phyloP scores from a whole-genome alignment of 2,329 filamentous ascomycete species.

The Penicillium sp. region DNA sequence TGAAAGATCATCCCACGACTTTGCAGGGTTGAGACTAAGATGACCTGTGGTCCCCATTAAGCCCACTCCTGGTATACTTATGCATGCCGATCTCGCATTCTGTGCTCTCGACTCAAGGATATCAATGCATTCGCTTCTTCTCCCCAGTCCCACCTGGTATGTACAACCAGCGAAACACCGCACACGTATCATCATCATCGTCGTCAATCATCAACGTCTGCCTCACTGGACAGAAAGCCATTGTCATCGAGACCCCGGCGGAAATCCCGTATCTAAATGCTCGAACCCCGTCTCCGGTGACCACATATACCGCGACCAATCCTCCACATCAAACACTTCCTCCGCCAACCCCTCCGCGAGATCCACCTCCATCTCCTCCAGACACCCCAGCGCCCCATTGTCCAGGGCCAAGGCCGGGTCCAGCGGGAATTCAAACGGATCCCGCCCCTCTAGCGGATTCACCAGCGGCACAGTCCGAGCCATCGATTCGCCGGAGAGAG shows the following conservation, averaged over 20 bases:
- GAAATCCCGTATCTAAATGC: constrained; percentile 24
- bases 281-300: constrained; percentile 25
- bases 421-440: constrained; percentile 24
- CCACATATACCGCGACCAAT: constrained; percentile 29
- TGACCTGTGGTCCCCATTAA: no score
- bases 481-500: constrained; percentile 6
- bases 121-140: no score
- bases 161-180: no score
- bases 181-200: constrained; percentile 21
- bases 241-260: constrained; percentile 20
- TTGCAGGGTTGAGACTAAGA: no score
- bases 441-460: constrained; percentile 18
- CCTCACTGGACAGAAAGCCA: constrained; percentile 9
- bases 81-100: no score
- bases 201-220: constrained; percentile 17
- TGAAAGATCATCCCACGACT: no score
- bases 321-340: constrained; percentile 23
- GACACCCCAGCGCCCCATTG: constrained; percentile 11
- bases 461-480: constrained; percentile 13
- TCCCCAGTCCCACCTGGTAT: no score
- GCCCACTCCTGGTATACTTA: no score
- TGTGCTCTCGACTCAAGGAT: no score
- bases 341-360: constrained; percentile 18
- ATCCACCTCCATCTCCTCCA: constrained; percentile 23
- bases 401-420: constrained; percentile 17